Conservation (phyloP, 345 rosid species). For the Pseudoturritis turrita region DNA sequence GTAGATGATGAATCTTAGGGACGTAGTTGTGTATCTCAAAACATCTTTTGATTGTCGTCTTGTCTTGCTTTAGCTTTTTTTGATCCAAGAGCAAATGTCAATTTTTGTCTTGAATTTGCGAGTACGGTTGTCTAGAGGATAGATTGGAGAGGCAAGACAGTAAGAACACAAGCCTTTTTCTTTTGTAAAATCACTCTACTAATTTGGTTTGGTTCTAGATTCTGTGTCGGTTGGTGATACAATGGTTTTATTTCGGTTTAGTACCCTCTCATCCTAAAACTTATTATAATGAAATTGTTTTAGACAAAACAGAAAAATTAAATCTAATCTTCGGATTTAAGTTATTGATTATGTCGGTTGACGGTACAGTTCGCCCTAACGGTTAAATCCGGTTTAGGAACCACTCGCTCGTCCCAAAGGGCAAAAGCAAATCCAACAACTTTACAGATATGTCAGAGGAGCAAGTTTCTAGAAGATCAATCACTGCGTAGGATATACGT, state of each 20-base stretch:
- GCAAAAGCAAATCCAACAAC: constrained; percentile 16
- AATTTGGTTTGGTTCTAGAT: background rate
- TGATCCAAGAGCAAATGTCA: background rate
- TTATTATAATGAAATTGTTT: too few species aligned
- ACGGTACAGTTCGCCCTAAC: constrained; percentile 11
- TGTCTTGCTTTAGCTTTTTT: background rate
- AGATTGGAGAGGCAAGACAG: background rate
- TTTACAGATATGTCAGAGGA: constrained; percentile 26
- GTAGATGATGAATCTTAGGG: constrained; percentile 34
- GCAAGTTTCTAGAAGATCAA: constrained; percentile 17
- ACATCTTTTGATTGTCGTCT: background rate
- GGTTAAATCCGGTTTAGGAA: constrained; percentile 13
- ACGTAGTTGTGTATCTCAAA: constrained; percentile 1
- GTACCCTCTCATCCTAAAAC: background rate
- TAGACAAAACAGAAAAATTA: too few species aligned
- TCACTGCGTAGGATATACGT: constrained; percentile 7
- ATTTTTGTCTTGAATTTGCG: background rate
- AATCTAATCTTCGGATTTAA: background rate
- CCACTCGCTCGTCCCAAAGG: constrained; percentile 1
- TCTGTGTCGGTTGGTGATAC: background rate
- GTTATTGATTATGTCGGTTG: background rate
- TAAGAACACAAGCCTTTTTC: background rate
- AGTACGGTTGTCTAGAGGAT: background rate
- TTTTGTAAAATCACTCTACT: background rate
- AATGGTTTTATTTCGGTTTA: background rate